A percentile compares a stretch with the other conserved stretches of the same genome.
phyloP scores from a whole-genome alignment of 257 asterid species.

The Gentiana straminea region DNA sequence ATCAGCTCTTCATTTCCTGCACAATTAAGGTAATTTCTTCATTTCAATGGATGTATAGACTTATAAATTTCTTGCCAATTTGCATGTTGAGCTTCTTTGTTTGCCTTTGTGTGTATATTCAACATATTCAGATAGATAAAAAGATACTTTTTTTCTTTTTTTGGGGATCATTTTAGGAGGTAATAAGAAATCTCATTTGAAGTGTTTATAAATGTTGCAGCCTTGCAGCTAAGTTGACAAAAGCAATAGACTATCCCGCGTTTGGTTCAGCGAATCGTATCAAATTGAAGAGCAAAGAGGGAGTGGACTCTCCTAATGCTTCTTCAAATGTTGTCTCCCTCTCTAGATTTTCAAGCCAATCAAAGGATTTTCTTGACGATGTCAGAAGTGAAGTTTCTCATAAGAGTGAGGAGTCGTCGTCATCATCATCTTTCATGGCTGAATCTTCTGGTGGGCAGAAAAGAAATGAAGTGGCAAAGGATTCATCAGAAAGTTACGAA shows the following conservation, averaged over 20 bases:
- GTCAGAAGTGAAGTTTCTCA: slow-evolving; percentile 22
- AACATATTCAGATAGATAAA: too few relatives aligned
- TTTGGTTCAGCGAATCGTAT: slow-evolving; percentile 28
- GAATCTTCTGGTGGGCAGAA: slow-evolving; percentile 20
- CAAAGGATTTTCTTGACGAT: slow-evolving; percentile 17
- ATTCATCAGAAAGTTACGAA: slow-evolving; percentile 11
- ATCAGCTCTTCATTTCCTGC: slow-evolving; percentile 43
- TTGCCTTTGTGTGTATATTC: too few relatives aligned
- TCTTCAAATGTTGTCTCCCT: slow-evolving; percentile 23
- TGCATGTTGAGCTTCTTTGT: too few relatives aligned
- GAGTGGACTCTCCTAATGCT: slow-evolving; percentile 10
- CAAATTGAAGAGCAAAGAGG: slow-evolving; percentile 20
- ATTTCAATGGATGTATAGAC: too few relatives aligned
- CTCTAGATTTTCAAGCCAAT: slow-evolving; percentile 37
- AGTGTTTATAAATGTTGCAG: slow-evolving; percentile 25
- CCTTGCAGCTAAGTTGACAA: slow-evolving; percentile 37
- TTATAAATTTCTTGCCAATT: too few relatives aligned
- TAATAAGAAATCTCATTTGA: neutral
- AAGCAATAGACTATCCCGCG: slow-evolving; percentile 30
- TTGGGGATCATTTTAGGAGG: neutral
- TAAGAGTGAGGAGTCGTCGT: slow-evolving; percentile 17
- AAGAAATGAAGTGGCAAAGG: slow-evolving; percentile 14
- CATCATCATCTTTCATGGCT: neutral
- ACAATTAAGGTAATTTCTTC: slow-evolving; percentile 39
- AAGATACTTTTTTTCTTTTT: neutral